Evolutionary conservation across 768 basidiomycete species (phyloP), one percentile per base, ranked within the genome.

Genomic region (Collybia nuda): DNA sequence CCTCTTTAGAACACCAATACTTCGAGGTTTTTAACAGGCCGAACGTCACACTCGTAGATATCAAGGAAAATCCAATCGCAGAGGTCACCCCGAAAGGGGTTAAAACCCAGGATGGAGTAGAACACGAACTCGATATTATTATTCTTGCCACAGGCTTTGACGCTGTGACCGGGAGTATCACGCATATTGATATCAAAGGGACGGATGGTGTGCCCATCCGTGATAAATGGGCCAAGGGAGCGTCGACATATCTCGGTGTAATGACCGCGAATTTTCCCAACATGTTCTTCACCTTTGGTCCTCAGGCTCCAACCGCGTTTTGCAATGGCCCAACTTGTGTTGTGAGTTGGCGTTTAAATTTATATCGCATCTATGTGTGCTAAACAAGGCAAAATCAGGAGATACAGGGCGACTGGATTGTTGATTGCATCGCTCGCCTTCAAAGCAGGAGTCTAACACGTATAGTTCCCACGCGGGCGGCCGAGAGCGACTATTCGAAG

Each of bases 101-200:
- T 14, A 26, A 11, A 7, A 57, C 51, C 4, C 41, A 15, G 2
- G 58, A 59, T 47, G 51, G 56, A 1, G 22, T 17, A 1, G 42
- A 55, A 24, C 56, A 53, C 24, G 29, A 47, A 28, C 19, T 59
- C 14, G 58, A 59, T 35, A 32, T 59, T 1, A 14, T 57, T 2
- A 47, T 57, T 18, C 28, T 55, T 17, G 58, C 56, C 14, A 59
- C 58, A 2, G 58, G 58, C 3, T 59, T 52, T 37, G 47, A 59
- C 19, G 36, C 39, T 15, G 21, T 56, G 5, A 52, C 53, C 2
- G 57, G 57, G 2, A 29, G 44, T 11, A 39, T 56, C 7, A 47
- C 47, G 4, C 22, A 44, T 3, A 52, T 59, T 22, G 40, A 53
- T 36, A 52, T 59, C 12, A 23, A 32, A 19, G 58, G 56, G n/a